Base-by-base conservation (phyloP, 208 protist genomes). In the Chromosphaera perkinsii region DNA sequence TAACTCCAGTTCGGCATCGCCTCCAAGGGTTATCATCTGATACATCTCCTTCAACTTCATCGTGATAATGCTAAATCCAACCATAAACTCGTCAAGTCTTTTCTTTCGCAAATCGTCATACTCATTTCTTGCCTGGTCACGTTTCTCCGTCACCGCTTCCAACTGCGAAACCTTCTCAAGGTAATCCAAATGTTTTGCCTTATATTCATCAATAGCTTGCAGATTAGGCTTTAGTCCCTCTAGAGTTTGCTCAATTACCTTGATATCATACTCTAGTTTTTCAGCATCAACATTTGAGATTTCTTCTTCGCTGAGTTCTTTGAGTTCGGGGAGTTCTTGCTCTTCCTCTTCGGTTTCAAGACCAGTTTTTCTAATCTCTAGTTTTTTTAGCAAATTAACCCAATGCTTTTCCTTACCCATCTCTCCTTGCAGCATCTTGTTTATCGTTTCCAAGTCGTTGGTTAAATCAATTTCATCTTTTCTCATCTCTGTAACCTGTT, bases 1-100 rank as follows among this genome's bases (percentile, higher is more conserved):
- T 24, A 99, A 85, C 85, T 99, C 98, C 48, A 99, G 85, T 73
- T 99, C 97, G 7, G 98, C 98, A 77, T 99, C 97, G 54, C 98
- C 98, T 49, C 97, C 95, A 26, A 97, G 85, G 1, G 95, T 98
- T 63, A 99, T 94, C 79, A 97, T 92, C 81, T 96, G 93, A 77
- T 99, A 99, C 61, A 98, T 97, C 76, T 98, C 93, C 81, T 99
- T 98, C 12, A 99, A 82, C 65, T 96, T 92, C 57, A 84, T 70
- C 2, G 91, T 94, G 57, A 99, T 99, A 5, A 82, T 66, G n/a
- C 68, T 69, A 69, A 99, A 99, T 43, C 93, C 95, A 2, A 65
- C 70, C 92, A 99, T 96, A 84, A 99, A 99, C 49, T 90, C 85
- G 40, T 89, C 77, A 3, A 96, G 79, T 29, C 94, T 40, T 59